A percentile compares a stretch with the other conserved stretches of the same genome.
Evolutionary conservation across 2,329 filamentous ascomycete genomes (phyloP).

Genomic region (Fusarium sp.): DNA sequence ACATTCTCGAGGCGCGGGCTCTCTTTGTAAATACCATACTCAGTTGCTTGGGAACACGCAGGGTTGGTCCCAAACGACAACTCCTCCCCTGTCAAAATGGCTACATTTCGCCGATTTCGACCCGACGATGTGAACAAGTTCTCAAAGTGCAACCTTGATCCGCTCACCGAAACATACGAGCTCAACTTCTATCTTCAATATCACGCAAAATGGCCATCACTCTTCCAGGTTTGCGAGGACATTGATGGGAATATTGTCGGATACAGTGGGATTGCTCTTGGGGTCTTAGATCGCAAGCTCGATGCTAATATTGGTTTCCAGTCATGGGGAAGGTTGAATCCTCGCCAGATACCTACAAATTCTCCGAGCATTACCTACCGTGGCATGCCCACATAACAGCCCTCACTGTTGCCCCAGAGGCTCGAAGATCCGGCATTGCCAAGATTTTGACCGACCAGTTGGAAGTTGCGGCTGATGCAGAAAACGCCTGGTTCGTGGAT

Average conservation of each 20-base stretch:
- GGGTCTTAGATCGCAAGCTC: background rate
- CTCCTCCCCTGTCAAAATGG: constrained; percentile 29
- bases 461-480: constrained; percentile 83
- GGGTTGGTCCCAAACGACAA: background rate
- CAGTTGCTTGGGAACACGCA: background rate
- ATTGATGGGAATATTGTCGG: constrained; percentile 89
- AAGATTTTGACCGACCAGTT: constrained; percentile 84
- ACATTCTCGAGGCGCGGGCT: background rate
- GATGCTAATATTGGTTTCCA: constrained; percentile 60
- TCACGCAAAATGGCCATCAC: constrained; percentile 92
- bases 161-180: constrained; percentile 97
- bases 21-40: background rate
- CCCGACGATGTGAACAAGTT: constrained; percentile 88
- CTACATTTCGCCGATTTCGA: constrained; percentile 84
- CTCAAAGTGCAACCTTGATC: constrained; percentile 95
- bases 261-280: constrained; percentile 76
- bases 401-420: constrained; percentile 88
- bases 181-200: constrained; percentile 96
- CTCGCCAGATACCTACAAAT: constrained; percentile 78
- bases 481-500: constrained; percentile 94
- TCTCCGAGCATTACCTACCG: constrained; percentile 93
- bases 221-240: constrained; percentile 93
- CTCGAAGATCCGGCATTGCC: constrained; percentile 87
- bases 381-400: constrained; percentile 99
- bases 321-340: constrained; percentile 98